Base-by-base conservation (phyloP, 768 basidiomycete genomes). In the Boletus fagicola region DNA sequence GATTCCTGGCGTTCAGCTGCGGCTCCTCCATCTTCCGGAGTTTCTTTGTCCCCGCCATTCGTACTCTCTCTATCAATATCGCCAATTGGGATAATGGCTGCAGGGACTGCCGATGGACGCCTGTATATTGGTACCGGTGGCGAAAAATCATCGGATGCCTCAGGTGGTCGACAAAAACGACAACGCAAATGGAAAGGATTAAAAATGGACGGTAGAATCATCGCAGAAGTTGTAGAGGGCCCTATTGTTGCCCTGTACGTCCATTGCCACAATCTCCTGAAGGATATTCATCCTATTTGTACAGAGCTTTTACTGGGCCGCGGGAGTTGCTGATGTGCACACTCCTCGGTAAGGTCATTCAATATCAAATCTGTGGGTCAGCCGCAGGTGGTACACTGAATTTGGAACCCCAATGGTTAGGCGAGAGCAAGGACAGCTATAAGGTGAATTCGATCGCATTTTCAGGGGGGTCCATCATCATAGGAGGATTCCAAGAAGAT, bases 141-240 rank as follows among this genome's bases (percentile, higher is more conserved):
- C 7, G 85, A 86, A 65, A 88, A 83, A 65, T 51, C 55, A 35
- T 60, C 56, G 8, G 59, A 59, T 20, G 50, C 55, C 39, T 43
- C 61, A 15, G 31, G 53, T 24, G 65, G 66, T 40, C 73, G 78
- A 66, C 86, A 83, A 72, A 83, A 80, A 64, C 75, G 79, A 57
- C 76, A 76, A 36, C 81, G 83, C 56, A 88, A 83, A 64, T 93
- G 92, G 90, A 82, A 84, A 58, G 91, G 92, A 3, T 72, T 92
- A 24, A 76, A 77, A 48, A 69, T 67, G 26, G 76, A 80, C 0
- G 77, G 77, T 44, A 78, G 79, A 22, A 49, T 78, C 42, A 63
- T 80, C 30, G 60, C 74, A 43, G 80, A 84, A 54, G 76, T 85
- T 18, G 87, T 86, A 2, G 82, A 88, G 57, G 91, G 90, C 1